Evolutionary conservation across 192 early-diverging fungal species (phyloP).

Genomic region (Umbelopsis sp.): DNA sequence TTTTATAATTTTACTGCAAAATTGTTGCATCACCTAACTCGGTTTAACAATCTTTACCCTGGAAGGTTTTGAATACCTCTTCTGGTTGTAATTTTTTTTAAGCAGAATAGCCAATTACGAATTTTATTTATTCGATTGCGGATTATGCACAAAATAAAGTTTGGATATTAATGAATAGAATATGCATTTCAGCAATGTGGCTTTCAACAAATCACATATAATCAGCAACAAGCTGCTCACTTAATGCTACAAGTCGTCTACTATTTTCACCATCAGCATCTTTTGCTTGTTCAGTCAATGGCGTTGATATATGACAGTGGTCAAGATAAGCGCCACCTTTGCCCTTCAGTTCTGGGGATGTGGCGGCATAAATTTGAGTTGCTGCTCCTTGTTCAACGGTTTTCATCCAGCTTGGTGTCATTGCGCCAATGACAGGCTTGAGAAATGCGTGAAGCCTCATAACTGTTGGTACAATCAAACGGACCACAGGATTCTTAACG

Average conservation of each 20-base stretch:
- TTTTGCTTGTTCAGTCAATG: conserved; percentile 26
- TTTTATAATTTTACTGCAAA: no score
- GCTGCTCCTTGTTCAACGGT: conserved; percentile 32
- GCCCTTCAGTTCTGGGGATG: conserved; percentile 33
- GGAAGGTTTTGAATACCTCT: no score
- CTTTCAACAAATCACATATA: background rate
- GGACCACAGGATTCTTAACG: background rate
- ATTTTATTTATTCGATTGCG: no score
- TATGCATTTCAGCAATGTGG: no score
- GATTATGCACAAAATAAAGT: no score
- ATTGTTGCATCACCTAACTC: no score
- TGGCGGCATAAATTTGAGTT: conserved; percentile 28
- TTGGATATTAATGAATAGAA: no score
- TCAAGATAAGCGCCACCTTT: conserved; percentile 44
- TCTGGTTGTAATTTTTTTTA: no score
- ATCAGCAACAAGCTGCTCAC: background rate
- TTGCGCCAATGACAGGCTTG: background rate
- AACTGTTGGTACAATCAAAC: background rate
- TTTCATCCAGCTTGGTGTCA: conserved; percentile 18
- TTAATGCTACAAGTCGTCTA: background rate
- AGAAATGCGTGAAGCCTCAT: background rate
- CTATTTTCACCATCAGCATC: conserved; percentile 19
- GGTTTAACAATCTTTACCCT: no score
- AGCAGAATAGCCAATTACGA: no score
- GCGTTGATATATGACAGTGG: conserved; percentile 22